Evolutionary conservation across 2,329 filamentous ascomycete species (phyloP), one percentile per base, ranked within the genome.

Genomic region (Mycogone perniciosa): DNA sequence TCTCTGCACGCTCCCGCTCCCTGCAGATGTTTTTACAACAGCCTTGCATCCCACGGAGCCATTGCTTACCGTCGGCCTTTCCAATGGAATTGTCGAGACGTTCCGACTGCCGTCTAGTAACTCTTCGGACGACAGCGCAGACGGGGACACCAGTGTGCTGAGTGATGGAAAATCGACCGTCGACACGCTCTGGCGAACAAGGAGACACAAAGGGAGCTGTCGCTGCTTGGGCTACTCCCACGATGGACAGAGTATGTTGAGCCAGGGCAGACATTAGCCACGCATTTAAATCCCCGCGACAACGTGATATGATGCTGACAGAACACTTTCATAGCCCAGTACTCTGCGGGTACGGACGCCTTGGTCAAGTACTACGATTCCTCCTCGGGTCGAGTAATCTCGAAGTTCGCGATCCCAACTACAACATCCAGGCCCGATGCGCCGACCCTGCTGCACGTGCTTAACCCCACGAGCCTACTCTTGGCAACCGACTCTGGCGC

Each of bases 121-220:
- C 33, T 70, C 73, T 33, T 70, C 69, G 13, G 77, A 79, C 42
- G 77, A 79, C 30, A 77, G 80, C 38, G 67, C 55, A 4, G 76
- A 76, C 50, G 72, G 65, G 33, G 73, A 79, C 49, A 68, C 70
- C 42, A 81, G 74, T 56, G 68, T 76, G 2, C 50, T 77, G 26
- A 80, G 74, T 20, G 72, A 76, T 60, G 89, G 89, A 8, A 86
- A 80, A 56, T 86, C 85, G 40, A 81, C 85, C 50, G 87, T 97
- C 56, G 87, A 91, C 59, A 89, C 85, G 0, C 73, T 84, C 53
- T 99, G 93, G 93, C 81, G 82, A 60, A 97, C 93, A 5, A 79
- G 84, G 59, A 80, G 93, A 54, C 93, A 99, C 72, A 95, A 96
- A 74, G 92, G 90, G 9, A 96, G 90, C 76, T 97, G 92, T 65